A percentile compares a stretch with the other conserved stretches of the same genome.
Conservation (phyloP, 495 filamentous ascomycete species). For the Aspergillus hancockii region DNA sequence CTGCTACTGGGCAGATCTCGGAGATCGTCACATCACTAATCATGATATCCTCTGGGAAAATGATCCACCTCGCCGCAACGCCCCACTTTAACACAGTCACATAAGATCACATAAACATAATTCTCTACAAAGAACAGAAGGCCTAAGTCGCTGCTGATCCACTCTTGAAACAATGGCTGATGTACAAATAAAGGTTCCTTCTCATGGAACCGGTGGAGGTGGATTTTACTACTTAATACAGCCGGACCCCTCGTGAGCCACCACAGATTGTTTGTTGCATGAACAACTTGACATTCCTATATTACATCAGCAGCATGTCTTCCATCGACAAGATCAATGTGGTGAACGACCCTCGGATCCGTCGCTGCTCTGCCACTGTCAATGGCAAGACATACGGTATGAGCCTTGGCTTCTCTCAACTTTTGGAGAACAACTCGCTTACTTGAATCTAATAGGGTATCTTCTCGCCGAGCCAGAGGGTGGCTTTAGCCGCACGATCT, state of each 20-base stretch:
- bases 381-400: conserved; percentile 12
- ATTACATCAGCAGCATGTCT: background rate
- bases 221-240: background rate
- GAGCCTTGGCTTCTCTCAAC: background rate
- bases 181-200: background rate
- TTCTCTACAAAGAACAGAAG: background rate
- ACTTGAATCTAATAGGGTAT: background rate
- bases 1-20: background rate
- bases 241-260: background rate
- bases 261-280: background rate
- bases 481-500: conserved; percentile 3
- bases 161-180: background rate
- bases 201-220: background rate
- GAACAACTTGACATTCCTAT: background rate
- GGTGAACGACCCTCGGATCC: background rate
- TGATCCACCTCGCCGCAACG: background rate
- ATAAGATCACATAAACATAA: conserved; percentile 8
- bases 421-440: background rate
- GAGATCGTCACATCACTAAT: background rate
- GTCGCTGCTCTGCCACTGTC: background rate
- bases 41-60: background rate
- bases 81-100: background rate
- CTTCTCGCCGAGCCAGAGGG: conserved; percentile 8
- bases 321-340: conserved; percentile 6
- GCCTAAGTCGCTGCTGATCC: background rate